These are phyloP conservation scores for Vitis labrusca DNA, from an alignment of 164 flowering plant species.

Conservation along the genomic window DNA sequence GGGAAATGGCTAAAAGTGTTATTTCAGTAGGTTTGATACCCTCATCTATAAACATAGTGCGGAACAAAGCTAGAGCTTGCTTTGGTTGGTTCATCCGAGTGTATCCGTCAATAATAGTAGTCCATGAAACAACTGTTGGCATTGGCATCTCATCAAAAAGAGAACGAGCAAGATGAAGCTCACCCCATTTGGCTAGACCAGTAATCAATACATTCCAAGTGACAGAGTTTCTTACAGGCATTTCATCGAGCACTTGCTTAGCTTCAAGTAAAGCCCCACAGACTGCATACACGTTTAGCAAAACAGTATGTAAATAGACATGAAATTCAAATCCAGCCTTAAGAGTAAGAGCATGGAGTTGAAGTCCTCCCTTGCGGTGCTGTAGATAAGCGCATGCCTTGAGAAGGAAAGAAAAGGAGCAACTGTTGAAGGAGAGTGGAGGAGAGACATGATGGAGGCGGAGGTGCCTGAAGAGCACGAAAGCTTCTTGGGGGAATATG, in stretches of 20 bases:
- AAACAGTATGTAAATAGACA: conserved; percentile 35
- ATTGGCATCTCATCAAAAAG: conserved; percentile 51
- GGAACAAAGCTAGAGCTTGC: conserved; percentile 48
- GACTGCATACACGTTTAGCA: conserved; percentile 21
- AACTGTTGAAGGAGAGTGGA: conserved; percentile 22
- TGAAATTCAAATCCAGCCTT: conserved; percentile 35
- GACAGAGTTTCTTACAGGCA: conserved; percentile 54
- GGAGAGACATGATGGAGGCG: not conserved
- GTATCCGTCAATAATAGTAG: conserved; percentile 60
- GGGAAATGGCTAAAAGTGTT: conserved; percentile 53
- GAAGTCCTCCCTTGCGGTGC: conserved; percentile 11
- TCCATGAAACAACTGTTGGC: conserved; percentile 58
- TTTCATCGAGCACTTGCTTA: conserved; percentile 44
- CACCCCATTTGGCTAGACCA: conserved; percentile 53
- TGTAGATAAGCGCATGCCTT: conserved; percentile 17
- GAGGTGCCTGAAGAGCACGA: conserved; percentile 25
- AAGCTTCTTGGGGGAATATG: conserved; percentile 21
- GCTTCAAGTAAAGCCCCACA: conserved; percentile 22
- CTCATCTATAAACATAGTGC: conserved; percentile 34
- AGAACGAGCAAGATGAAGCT: conserved; percentile 37
- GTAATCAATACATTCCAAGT: conserved; percentile 69
- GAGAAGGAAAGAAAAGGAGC: conserved; percentile 32
- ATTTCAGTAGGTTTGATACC: conserved; percentile 45
- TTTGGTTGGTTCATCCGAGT: conserved; percentile 23
- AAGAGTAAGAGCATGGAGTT: conserved; percentile 24